A percentile compares a stretch with the other conserved stretches of the same genome.
phyloP scores from a whole-genome alignment of 495 filamentous ascomycete genomes.

The Neohortaea acidophila region DNA sequence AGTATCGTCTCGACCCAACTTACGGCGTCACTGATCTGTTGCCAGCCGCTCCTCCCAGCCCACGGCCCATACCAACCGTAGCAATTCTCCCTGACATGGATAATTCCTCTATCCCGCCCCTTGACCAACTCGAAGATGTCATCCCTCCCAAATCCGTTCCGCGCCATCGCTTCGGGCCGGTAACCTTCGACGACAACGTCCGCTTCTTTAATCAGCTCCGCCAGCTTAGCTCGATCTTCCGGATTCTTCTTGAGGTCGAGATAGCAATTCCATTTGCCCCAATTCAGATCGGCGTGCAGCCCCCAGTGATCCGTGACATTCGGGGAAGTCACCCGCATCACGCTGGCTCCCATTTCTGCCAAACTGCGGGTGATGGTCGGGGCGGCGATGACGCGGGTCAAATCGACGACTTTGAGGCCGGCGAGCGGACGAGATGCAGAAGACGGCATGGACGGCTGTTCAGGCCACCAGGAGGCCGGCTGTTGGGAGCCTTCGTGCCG shows the following conservation, averaged over 20 bases:
- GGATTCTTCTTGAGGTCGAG: conserved; percentile 31
- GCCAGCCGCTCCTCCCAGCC: conserved; percentile 38
- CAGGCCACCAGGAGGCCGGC: conserved; percentile 31
- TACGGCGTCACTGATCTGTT: conserved; percentile 41
- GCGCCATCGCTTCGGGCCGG: conserved; percentile 35
- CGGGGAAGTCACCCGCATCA: conserved; percentile 44
- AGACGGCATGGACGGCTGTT: conserved; percentile 21
- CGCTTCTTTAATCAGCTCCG: conserved; percentile 33
- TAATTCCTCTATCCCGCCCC: conserved; percentile 32
- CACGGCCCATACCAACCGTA: conserved; percentile 43
- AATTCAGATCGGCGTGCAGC: conserved; percentile 38
- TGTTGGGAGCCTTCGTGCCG: conserved; percentile 22
- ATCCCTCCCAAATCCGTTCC: conserved; percentile 36
- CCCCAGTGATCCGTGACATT: conserved; percentile 34
- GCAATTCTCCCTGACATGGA: conserved; percentile 41
- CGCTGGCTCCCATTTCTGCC: conserved; percentile 44
- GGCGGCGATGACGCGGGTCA: conserved; percentile 46
- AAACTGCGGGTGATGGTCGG: conserved; percentile 38
- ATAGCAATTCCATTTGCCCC: conserved; percentile 41
- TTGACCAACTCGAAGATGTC: conserved; percentile 36
- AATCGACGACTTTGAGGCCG: conserved; percentile 44
- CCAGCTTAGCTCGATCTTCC: conserved; percentile 30
- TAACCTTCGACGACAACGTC: conserved; percentile 47
- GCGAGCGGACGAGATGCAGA: conserved; percentile 34
- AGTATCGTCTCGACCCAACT: conserved; percentile 3